Base-by-base conservation (phyloP, 805 yeast species). In the Zygoascus biomembranicola region DNA sequence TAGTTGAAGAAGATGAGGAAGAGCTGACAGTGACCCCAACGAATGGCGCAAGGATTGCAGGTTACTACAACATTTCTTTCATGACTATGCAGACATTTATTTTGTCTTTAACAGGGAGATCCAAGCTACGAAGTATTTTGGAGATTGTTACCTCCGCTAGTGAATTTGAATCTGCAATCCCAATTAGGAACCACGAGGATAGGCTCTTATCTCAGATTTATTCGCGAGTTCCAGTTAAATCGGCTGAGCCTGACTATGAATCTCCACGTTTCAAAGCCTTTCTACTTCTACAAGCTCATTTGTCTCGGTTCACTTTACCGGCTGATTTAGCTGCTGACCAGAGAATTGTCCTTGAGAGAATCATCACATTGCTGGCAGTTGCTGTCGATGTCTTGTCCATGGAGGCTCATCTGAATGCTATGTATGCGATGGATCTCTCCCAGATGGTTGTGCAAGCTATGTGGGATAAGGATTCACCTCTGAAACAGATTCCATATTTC, bases 401-500 rank as follows among this genome's bases (percentile, higher is more conserved):
- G 59, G 89, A 89, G 55, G 97, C 97, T 0, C 73, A 77, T 59
- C 69, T 90, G 62, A 85, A 82, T 65, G 90, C 95, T 0, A 75
- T 88, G 59, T 76, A 78, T 46, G 92, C 88, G 0, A 87, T 94
- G 87, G 97, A 94, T 64, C 65, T 90, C 50, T 77, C 86, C 1
- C 99, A 94, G 65, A 87, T 89, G 95, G 69, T 88, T 6, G 80
- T 85, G 1, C 98, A 92, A 66, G 95, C 86, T 0, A 72, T 87
- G 26, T 89, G 96, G 95, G 87, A 81, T 59, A 74, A 81, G 8
- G 96, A 87, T 53, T 79, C 79, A 49, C 84, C 94, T 1, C 74
- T 92, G 62, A 80, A 78, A 61, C 99, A 92, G 68, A 73, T 92
- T 37, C 99, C 99, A 1, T 77, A 72, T 60, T 79, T 90, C 51